Evolutionary conservation across 768 basidiomycete genomes (phyloP).

Genomic region (Amanita fuliginea): DNA sequence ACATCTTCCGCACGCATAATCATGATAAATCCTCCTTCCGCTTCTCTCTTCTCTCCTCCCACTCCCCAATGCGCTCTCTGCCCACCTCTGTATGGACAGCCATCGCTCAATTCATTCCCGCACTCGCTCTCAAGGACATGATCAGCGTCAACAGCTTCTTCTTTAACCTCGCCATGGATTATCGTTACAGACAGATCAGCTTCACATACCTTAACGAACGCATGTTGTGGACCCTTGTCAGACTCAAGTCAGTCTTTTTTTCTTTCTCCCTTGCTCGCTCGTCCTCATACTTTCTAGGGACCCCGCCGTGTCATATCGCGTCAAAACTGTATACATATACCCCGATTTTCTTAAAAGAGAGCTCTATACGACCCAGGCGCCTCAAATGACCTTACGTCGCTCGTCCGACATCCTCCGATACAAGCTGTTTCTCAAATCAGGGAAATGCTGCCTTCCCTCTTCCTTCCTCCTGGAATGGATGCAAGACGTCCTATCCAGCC

Average conservation of each 20-base stretch:
- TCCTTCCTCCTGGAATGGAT: conserved; percentile 1
- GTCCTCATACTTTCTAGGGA: conserved; percentile 22
- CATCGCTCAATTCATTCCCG: conserved; percentile 23
- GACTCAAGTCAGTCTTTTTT: conserved; percentile 22
- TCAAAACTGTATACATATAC: conserved; percentile 36
- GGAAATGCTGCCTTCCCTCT: neutral
- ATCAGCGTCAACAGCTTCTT: conserved; percentile 26
- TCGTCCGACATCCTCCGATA: neutral
- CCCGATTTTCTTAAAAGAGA: conserved; percentile 36
- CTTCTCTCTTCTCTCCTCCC: neutral
- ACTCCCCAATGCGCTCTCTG: conserved; percentile 7
- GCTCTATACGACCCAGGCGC: conserved; percentile 15
- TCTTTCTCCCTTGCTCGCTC: neutral
- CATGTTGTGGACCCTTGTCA: conserved; percentile 29
- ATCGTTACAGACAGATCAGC: conserved; percentile 35
- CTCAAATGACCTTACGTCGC: neutral
- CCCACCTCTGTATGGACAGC: conserved; percentile 27
- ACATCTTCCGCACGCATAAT: neutral
- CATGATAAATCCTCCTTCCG: neutral
- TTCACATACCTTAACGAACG: conserved; percentile 36
- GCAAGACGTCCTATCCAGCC: conserved; percentile 25
- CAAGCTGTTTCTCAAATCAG: conserved; percentile 2
- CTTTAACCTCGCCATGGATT: conserved; percentile 33
- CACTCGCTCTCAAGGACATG: conserved; percentile 20
- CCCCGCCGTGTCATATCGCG: conserved; percentile 34